Evolutionary conservation across 2,329 filamentous ascomycete species (phyloP), one percentile per base, ranked within the genome.

Genomic region (Stagonosporopsis rhizophila): DNA sequence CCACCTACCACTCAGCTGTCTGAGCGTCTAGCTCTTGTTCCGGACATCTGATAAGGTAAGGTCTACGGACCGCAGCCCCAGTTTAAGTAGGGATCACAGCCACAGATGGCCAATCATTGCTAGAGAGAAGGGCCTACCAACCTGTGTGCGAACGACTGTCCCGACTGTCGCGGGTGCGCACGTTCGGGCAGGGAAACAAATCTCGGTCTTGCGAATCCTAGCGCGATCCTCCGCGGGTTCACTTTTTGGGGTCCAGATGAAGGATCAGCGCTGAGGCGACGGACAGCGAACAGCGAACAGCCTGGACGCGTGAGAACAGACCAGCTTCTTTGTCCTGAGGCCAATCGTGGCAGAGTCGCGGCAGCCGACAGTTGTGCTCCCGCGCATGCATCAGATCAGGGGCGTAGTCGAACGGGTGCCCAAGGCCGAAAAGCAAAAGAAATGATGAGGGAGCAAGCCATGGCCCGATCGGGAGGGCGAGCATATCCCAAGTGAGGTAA

Each of bases 301-400:
- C 45, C 56, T 47, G 46, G 46, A 38, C 27, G 41, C 45, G 32
- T 56, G 54, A 53, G 49, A 48, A 51, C 40, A 53, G 32, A 57
- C 39, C 52, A 57, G 50, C 39, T 39, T 45, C 46, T 52, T 46
- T 30, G 19, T n/a, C 45, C 39, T 42, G 61, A 64, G 55, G 57
- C 54, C 50, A 47, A 56, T 56, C 60, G 65, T 56, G 48, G 56
- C 38, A 44, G 40, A 35, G 40, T 46, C 34, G 57, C 52, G 51
- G 47, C 57, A 47, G 37, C 47, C 54, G 54, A 51, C 58, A 59
- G 60, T 59, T 62, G 65, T 64, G 56, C 59, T 66, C 61, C 68
- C 62, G 61, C 66, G 66, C 63, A 56, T 66, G 66, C 66, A 61
- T 62, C 58, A 61, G 58, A 61, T 62, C 58, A 61, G 58, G 63